Base-by-base conservation (phyloP, 2,329 filamentous ascomycete species). In the Amesomyces nigricolor region DNA sequence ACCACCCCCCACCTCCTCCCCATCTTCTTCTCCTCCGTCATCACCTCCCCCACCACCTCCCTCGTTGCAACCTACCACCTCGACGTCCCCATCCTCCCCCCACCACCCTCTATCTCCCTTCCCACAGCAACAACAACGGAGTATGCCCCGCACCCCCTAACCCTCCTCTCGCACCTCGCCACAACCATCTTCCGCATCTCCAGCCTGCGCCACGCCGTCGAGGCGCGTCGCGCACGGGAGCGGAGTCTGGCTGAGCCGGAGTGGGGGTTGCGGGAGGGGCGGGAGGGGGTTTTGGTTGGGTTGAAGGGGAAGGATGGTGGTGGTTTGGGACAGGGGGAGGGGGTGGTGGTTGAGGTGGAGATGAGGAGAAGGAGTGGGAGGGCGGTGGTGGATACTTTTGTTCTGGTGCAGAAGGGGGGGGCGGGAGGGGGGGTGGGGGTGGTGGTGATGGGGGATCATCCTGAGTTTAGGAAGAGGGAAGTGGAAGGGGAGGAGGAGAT, bases 331-430 rank as follows among this genome's bases (percentile, higher is more conserved):
- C 77, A 76, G 32, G 62, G 65, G 9, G 73, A 74, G 0, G 87
- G 81, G 0, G 68, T 92, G 0, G 88, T 95, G 0, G 70, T 96
- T 6, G 85, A 89, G 65, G 87, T 95, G 80, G 92, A 99, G 70
- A 81, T 96, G 63, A 80, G 94, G 10, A 78, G 92, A 53, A 87
- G 91, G 64, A 92, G 87, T 64, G 91, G 92, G 0, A 78, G 91
- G 4, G 83, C 86, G 0, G 85, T 95, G 14, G 72, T 79, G 8
- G 92, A 96, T 70, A 76, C 72, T 46, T 86, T 85, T 57, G 75
- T 85, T 47, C 73, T 78, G 40, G 70, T 62, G 56, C 74, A 11
- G 49, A 42, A 68, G 70, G 66, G 53, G 17, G 29, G 16, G 44
- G 22, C 9, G 51, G 8, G 8, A n/a, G 5, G 4, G 42, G 42